These are phyloP conservation scores for Cryptococcus sp. DNA, from an alignment of 1,284 basidiomycete genomes.

Conservation along the genomic window DNA sequence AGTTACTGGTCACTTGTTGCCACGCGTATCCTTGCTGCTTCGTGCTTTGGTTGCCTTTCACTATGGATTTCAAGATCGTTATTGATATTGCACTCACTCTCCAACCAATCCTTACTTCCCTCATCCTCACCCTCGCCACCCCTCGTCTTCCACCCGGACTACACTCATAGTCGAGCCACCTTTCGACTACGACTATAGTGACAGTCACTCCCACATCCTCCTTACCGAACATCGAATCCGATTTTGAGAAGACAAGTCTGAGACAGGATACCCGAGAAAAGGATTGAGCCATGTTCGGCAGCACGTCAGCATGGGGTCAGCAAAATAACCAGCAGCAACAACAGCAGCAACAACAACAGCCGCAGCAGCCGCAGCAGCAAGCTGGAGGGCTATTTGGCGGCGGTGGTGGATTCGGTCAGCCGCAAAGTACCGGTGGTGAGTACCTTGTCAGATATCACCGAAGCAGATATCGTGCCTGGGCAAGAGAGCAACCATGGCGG, in stretches of 20 bases:
- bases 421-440: conserved; percentile 59
- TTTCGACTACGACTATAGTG: too few relatives aligned
- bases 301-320: conserved; percentile 43
- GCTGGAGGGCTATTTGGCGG: conserved; percentile 53
- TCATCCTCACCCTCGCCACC: neutral
- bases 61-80: neutral
- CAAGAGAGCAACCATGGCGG: neutral
- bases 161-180: neutral
- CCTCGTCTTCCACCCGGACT: neutral
- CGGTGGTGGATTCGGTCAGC: conserved; percentile 48
- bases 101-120: neutral
- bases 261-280: neutral
- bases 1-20: neutral
- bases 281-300: conserved; percentile 38
- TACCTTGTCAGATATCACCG: conserved; percentile 47
- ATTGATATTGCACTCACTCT: neutral
- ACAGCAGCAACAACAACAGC: conserved; percentile 56
- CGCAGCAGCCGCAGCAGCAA: conserved; percentile 55
- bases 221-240: neutral
- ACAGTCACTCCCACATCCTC: too few relatives aligned
- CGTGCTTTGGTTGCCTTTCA: neutral
- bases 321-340: conserved; percentile 57
- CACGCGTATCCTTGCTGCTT: neutral
- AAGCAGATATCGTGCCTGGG: conserved; percentile 6
- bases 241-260: neutral